Conservation (phyloP, 139 green algal genomes). For the Chlorella ohadii region DNA sequence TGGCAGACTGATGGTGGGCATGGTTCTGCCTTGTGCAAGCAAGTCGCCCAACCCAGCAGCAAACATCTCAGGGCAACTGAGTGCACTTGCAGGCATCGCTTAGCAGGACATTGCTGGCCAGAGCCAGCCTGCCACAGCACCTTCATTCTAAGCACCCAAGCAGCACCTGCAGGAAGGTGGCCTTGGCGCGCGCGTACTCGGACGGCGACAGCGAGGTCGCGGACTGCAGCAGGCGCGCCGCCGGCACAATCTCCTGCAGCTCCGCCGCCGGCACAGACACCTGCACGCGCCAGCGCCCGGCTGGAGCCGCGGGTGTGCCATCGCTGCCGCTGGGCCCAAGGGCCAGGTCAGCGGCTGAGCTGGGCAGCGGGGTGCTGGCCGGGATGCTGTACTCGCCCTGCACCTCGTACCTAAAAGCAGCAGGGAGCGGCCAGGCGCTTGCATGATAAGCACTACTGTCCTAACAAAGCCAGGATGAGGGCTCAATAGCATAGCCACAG, state of each 20-base stretch:
- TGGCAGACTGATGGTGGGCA: too few relatives aligned
- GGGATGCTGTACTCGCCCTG: conserved; percentile 83
- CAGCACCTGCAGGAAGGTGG: conserved; percentile 66
- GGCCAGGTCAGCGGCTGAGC: conserved; percentile 47
- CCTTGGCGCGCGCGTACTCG: conserved; percentile 83
- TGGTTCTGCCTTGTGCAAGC: too few relatives aligned
- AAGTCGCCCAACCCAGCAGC: too few relatives aligned
- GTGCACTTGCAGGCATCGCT: too few relatives aligned
- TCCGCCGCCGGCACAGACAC: conserved; percentile 75
- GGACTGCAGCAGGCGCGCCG: conserved; percentile 75
- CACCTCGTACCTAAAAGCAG: conserved; percentile 71
- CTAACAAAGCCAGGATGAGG: too few relatives aligned
- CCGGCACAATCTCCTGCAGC: conserved; percentile 91
- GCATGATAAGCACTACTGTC: too few relatives aligned
- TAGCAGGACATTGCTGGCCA: too few relatives aligned
- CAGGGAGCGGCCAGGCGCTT: neutral
- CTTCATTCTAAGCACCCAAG: too few relatives aligned
- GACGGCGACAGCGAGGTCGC: conserved; percentile 43
- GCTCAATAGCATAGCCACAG: neutral
- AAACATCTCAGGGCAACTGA: too few relatives aligned
- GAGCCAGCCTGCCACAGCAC: too few relatives aligned
- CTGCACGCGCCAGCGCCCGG: conserved; percentile 52
- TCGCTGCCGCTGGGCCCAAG: neutral
- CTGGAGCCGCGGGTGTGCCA: neutral
- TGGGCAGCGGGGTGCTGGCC: conserved; percentile 51